Evolutionary conservation across 495 filamentous ascomycete genomes (phyloP).

Genomic region (Tuber aestivum): DNA sequence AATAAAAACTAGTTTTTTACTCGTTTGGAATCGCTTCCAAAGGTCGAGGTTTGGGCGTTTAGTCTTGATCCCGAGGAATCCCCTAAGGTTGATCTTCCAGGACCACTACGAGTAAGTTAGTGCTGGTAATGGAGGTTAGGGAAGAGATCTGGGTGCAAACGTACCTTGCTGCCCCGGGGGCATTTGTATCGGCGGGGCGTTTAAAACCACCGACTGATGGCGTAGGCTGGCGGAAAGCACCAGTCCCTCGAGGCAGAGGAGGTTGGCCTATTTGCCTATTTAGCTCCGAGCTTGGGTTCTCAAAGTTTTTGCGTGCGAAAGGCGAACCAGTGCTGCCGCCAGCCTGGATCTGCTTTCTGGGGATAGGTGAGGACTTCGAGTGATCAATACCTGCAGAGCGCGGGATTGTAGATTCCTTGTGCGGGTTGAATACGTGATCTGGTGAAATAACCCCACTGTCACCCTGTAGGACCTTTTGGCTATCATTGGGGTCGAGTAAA

Average conservation of each 20-base stretch:
- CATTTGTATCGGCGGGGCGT: conserved; percentile 23
- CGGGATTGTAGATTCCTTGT: conserved; percentile 39
- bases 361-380: conserved; percentile 40
- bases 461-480: conserved; percentile 30
- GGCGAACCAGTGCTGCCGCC: conserved; percentile 9
- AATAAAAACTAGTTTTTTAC: conserved; percentile 1
- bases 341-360: conserved; percentile 32
- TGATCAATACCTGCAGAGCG: conserved; percentile 41
- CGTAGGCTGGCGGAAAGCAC: conserved; percentile 31
- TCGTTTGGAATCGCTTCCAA: conserved; percentile 35
- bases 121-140: background rate
- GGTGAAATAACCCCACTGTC: conserved; percentile 1
- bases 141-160: background rate
- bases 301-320: conserved; percentile 36
- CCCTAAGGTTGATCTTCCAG: conserved; percentile 27
- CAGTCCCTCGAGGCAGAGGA: conserved; percentile 30
- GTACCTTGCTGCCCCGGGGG: conserved; percentile 14
- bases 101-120: conserved; percentile 17
- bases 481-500: conserved; percentile 29
- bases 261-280: conserved; percentile 41
- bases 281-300: conserved; percentile 30
- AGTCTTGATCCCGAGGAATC: conserved; percentile 29
- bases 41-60: conserved; percentile 28
- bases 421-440: conserved; percentile 37
- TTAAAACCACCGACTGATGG: conserved; percentile 33